Evolutionary conservation across 805 yeast genomes (phyloP).

Genomic region (Komagataella pastoris): DNA sequence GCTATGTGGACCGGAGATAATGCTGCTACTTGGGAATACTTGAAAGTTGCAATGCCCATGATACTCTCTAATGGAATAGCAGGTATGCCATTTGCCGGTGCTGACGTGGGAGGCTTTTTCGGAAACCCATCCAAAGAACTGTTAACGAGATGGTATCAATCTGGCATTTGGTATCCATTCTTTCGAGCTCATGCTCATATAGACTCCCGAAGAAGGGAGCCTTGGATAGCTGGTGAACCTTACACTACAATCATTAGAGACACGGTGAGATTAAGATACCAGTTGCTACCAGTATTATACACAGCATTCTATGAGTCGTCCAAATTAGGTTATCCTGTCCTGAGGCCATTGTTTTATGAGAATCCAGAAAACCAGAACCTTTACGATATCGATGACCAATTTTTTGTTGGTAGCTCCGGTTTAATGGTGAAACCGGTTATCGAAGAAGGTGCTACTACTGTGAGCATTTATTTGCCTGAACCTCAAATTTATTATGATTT

Average conservation of each 20-base stretch:
- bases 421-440: constrained; percentile 74
- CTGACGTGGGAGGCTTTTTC: constrained; percentile 95
- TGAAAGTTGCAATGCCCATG: constrained; percentile 78
- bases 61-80: constrained; percentile 65
- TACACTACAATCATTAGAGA: constrained; percentile 52
- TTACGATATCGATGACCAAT: constrained; percentile 67
- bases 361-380: constrained; percentile 30
- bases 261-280: constrained; percentile 62
- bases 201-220: constrained; percentile 86
- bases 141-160: constrained; percentile 86
- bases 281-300: constrained; percentile 65
- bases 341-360: constrained; percentile 55
- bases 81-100: constrained; percentile 89
- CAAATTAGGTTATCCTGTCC: constrained; percentile 49
- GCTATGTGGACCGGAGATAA: constrained; percentile 99
- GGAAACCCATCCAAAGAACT: constrained; percentile 79
- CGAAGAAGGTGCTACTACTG: constrained; percentile 28
- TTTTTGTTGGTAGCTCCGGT: constrained; percentile 61
- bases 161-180: constrained; percentile 94
- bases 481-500: constrained; percentile 44
- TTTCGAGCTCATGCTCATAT: constrained; percentile 96
- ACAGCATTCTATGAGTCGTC: constrained; percentile 63
- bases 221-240: constrained; percentile 76
- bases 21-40: constrained; percentile 83
- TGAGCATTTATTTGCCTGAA: constrained; percentile 40